Evolutionary conservation across 768 basidiomycete genomes (phyloP).

Genomic region (Rhizopogon sp.): DNA sequence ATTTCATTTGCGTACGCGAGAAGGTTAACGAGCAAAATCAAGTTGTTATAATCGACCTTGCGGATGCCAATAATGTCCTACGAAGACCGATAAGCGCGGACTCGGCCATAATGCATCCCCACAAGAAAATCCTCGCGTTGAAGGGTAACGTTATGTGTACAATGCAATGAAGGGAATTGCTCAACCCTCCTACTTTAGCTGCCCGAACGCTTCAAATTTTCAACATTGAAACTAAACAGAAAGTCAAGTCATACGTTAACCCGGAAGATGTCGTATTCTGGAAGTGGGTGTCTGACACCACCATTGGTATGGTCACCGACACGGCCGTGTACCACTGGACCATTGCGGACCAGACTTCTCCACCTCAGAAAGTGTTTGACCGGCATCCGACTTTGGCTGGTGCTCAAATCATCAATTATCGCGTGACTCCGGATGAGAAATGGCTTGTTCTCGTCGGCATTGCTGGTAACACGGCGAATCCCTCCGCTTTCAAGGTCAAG

Average conservation of each 20-base stretch:
- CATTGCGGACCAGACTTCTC: conserved; percentile 64
- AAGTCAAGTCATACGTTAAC: conserved; percentile 93
- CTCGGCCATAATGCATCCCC: conserved; percentile 97
- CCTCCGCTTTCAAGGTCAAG: conserved; percentile 97
- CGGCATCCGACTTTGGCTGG: conserved; percentile 92
- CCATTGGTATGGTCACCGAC: conserved; percentile 95
- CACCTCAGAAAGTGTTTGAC: conserved; percentile 93
- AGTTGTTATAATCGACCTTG: conserved; percentile 97
- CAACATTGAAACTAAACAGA: conserved; percentile 96
- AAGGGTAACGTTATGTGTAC: conserved; percentile 50
- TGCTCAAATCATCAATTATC: conserved; percentile 98
- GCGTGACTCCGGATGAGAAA: conserved; percentile 86
- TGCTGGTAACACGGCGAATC: conserved; percentile 86
- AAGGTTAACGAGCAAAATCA: conserved; percentile 94
- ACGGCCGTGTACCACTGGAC: conserved; percentile 92
- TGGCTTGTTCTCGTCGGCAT: conserved; percentile 98
- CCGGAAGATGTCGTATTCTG: conserved; percentile 96
- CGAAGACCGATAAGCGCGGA: conserved; percentile 97
- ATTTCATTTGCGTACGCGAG: conserved; percentile 97
- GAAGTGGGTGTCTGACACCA: conserved; percentile 94
- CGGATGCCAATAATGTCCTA: conserved; percentile 95
- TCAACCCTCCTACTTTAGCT: conserved; percentile 43
- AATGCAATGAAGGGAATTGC: background rate
- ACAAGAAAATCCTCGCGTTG: conserved; percentile 92
- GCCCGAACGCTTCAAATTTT: conserved; percentile 94